Evolutionary conservation across 148 eudicot species (phyloP).

Genomic region (Vaccinium darrowii): DNA sequence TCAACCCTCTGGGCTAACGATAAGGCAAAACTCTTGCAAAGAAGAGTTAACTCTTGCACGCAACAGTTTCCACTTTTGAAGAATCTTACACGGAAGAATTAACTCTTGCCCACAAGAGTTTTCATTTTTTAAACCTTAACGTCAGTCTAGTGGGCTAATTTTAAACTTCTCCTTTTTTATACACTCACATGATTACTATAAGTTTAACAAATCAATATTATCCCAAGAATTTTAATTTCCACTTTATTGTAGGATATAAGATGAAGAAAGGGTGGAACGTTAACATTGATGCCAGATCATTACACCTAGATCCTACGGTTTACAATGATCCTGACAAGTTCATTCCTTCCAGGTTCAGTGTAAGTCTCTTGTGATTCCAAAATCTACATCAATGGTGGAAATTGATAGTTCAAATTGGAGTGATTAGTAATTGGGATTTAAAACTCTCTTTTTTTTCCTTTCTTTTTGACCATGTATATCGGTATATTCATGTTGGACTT

Average conservation of each 20-base stretch:
- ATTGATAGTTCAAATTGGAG: too few species aligned
- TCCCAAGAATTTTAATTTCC: not conserved
- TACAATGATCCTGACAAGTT: slow-evolving; percentile 35
- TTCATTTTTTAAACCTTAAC: too few species aligned
- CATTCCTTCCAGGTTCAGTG: slow-evolving; percentile 46
- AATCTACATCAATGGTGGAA: not conserved
- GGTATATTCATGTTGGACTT: not conserved
- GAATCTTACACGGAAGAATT: too few species aligned
- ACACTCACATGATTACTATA: too few species aligned
- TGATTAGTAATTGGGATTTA: not conserved
- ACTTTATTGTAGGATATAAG: slow-evolving; percentile 26
- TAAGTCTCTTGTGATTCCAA: slow-evolving; percentile 21
- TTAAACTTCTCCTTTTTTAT: too few species aligned
- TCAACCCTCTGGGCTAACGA: too few species aligned
- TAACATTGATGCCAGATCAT: slow-evolving; percentile 47
- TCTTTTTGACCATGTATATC: not conserved
- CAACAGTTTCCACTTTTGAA: too few species aligned
- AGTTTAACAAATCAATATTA: not conserved
- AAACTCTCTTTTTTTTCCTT: not conserved
- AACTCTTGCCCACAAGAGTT: too few species aligned
- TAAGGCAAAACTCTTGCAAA: too few species aligned
- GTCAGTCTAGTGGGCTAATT: too few species aligned
- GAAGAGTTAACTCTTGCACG: too few species aligned
- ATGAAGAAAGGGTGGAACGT: slow-evolving; percentile 56
- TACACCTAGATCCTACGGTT: slow-evolving; percentile 46